Evolutionary conservation across 345 rosid genomes (phyloP).

Genomic region (Capsella bursapastoris): DNA sequence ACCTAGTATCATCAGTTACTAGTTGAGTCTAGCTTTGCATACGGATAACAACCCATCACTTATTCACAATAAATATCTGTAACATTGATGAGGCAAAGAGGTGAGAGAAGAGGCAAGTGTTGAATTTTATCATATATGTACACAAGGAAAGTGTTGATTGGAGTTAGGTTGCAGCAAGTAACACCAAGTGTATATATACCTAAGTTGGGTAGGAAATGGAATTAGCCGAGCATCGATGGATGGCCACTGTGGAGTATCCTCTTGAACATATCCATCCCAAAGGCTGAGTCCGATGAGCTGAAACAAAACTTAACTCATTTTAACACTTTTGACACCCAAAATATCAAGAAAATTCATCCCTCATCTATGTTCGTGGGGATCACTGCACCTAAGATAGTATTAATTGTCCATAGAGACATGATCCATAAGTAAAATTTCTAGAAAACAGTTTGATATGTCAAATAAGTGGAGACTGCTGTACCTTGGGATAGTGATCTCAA

Average conservation of each 20-base stretch:
- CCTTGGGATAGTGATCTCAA: conserved; percentile 88
- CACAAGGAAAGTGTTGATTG: conserved; percentile 20
- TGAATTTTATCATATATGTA: conserved; percentile 2
- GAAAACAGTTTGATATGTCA: conserved; percentile 24
- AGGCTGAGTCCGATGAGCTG: conserved; percentile 96
- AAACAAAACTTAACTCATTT: conserved; percentile 26
- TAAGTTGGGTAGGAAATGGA: conserved; percentile 10
- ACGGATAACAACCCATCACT: background rate
- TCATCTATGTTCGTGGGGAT: background rate
- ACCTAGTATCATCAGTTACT: no score
- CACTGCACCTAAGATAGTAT: background rate
- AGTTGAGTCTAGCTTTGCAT: no score
- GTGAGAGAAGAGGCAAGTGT: background rate
- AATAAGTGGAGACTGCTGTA: conserved; percentile 40
- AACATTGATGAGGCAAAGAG: background rate
- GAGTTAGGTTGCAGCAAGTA: conserved; percentile 20
- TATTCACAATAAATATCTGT: background rate
- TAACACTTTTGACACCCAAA: conserved; percentile 8
- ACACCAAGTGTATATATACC: conserved; percentile 24
- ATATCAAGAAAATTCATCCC: background rate
- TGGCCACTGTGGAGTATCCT: conserved; percentile 95
- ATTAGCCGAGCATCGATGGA: conserved; percentile 90
- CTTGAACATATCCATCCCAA: conserved; percentile 94
- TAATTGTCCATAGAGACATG: background rate
- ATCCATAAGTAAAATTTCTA: background rate